Conservation (phyloP, 106 monocot species). For the Dactylorhiza incarnata region DNA sequence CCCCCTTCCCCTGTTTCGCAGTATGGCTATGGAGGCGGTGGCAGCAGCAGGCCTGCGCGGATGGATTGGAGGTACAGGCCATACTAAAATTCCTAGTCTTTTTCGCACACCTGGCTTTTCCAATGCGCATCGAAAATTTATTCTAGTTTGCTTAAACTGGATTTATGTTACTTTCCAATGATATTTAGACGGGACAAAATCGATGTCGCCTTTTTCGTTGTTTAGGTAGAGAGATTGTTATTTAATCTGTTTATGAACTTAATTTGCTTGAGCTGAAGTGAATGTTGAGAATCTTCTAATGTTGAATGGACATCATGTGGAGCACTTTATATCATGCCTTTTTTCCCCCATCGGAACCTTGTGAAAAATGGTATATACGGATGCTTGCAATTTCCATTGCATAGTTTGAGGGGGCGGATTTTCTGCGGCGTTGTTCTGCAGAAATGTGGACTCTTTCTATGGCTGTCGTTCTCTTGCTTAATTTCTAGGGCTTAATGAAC, state of each 20-base stretch:
- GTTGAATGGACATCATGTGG: neutral
- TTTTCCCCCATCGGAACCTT: neutral
- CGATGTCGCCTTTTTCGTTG: neutral
- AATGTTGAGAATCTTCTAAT: neutral
- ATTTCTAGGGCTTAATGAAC: too few species aligned
- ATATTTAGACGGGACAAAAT: neutral
- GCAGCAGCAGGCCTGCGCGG: slow-evolving; percentile 56
- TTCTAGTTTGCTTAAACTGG: too few species aligned
- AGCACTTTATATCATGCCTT: neutral
- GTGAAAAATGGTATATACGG: neutral
- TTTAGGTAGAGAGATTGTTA: neutral
- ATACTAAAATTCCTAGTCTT: slow-evolving; percentile 24
- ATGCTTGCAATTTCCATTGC: neutral
- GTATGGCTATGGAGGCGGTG: slow-evolving; percentile 79
- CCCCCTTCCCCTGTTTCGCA: slow-evolving; percentile 19
- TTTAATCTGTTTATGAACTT: neutral
- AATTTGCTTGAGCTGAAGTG: neutral
- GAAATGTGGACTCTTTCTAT: too few species aligned
- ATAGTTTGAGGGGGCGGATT: too few species aligned
- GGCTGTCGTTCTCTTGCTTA: too few species aligned
- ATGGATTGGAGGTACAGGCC: slow-evolving; percentile 92
- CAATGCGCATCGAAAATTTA: neutral
- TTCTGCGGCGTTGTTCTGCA: too few species aligned
- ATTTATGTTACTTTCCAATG: too few species aligned
- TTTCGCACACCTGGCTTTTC: neutral